Conservation (phyloP, 2,329 filamentous ascomycete species). For the Teratosphaeria pseudoeucalypti region DNA sequence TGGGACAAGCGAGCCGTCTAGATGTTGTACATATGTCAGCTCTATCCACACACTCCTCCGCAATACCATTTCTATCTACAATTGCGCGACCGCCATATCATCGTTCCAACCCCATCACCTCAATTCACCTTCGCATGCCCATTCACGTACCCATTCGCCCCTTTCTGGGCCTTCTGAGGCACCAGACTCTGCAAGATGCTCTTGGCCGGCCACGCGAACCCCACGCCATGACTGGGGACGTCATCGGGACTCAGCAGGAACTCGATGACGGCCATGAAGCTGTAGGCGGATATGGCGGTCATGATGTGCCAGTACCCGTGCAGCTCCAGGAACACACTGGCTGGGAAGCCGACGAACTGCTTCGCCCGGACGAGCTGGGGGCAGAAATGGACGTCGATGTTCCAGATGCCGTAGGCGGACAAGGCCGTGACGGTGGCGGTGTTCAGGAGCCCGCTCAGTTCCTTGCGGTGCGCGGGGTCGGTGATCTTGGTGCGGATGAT, state of each 20-base stretch:
- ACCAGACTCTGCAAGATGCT: not conserved
- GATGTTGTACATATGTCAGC: too few species aligned
- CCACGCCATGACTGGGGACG: constrained; percentile 7
- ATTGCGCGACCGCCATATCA: too few species aligned
- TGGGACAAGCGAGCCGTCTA: too few species aligned
- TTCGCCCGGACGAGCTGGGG: constrained; percentile 55
- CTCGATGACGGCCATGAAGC: constrained; percentile 19
- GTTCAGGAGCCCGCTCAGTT: constrained; percentile 33
- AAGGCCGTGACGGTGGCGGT: constrained; percentile 9
- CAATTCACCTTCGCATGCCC: not conserved
- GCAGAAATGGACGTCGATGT: constrained; percentile 68
- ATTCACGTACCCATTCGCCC: not conserved
- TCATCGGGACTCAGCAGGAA: constrained; percentile 10
- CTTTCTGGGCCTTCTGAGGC: not conserved
- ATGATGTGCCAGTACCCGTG: constrained; percentile 71
- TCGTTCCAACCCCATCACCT: not conserved
- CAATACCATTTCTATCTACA: too few species aligned
- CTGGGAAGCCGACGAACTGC: constrained; percentile 59
- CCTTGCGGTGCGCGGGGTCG: constrained; percentile 9
- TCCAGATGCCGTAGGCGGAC: constrained; percentile 63
- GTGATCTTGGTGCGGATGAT: constrained; percentile 11
- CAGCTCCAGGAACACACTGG: constrained; percentile 63
- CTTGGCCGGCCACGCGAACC: constrained; percentile 17
- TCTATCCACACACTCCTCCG: too few species aligned
- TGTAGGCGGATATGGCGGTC: constrained; percentile 41